Evolutionary conservation across 345 rosid genomes (phyloP).

Genomic region (Eucalyptus cladocalyx): DNA sequence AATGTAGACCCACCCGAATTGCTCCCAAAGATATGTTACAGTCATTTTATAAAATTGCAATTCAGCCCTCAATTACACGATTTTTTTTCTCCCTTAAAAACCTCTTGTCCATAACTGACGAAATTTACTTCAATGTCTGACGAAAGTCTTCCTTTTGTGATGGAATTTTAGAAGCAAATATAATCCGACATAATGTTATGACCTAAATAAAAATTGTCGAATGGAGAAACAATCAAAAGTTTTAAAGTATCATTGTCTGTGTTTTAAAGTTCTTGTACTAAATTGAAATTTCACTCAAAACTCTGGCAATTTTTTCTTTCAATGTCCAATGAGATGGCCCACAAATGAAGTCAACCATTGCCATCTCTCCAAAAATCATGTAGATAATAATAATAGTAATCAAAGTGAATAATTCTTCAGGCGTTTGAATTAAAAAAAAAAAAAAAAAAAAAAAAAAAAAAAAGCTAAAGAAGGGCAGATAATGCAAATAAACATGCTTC

Average conservation of each 20-base stretch:
- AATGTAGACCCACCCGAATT: background rate
- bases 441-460: background rate
- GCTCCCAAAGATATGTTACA: background rate
- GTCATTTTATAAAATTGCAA: background rate
- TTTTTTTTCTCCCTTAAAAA: background rate
- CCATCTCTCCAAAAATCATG: background rate
- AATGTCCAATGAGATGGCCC: background rate
- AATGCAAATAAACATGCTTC: background rate
- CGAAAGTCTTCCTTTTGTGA: background rate
- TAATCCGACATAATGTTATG: background rate
- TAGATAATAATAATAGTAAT: background rate
- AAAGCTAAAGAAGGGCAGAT: background rate
- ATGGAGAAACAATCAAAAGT: background rate
- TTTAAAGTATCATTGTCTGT: background rate
- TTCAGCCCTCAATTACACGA: background rate
- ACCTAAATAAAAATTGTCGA: background rate
- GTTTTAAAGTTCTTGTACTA: background rate
- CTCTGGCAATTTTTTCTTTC: background rate
- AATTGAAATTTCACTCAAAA: background rate
- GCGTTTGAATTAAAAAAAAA: background rate
- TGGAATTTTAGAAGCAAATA: background rate
- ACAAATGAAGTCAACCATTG: background rate
- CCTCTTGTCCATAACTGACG: background rate
- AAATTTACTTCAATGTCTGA: background rate
- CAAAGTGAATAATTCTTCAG: background rate